Evolutionary conservation across 306 rosid genomes (phyloP).

Genomic region (Ammopiptanthus mongolicus): DNA sequence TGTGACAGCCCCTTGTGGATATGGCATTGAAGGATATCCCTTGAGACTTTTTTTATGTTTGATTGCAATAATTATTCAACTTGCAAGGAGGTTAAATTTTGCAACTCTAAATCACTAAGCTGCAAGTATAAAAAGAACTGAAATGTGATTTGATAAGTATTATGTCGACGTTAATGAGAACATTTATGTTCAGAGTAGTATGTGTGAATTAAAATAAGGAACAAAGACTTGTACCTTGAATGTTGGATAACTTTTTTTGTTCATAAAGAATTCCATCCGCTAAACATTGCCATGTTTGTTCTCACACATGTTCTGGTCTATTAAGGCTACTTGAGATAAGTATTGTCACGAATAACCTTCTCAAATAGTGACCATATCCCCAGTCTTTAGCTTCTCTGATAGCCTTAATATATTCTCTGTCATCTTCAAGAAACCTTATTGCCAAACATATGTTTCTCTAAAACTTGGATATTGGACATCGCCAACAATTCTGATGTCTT

Average conservation of each 20-base stretch:
- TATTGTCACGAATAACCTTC: not conserved
- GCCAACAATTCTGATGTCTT: not conserved
- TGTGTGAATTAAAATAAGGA: too few species aligned
- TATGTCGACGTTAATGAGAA: too few species aligned
- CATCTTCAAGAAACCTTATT: not conserved
- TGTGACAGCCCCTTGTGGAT: too few species aligned
- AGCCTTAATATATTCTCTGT: not conserved
- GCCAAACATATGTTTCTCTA: not conserved
- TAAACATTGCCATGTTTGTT: not conserved
- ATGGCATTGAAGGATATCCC: too few species aligned
- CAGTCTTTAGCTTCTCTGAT: not conserved
- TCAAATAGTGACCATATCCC: not conserved
- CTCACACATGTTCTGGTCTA: not conserved
- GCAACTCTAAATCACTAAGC: too few species aligned
- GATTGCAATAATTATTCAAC: too few species aligned
- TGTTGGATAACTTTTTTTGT: not conserved
- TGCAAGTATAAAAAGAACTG: too few species aligned
- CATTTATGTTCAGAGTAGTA: too few species aligned
- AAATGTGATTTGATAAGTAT: too few species aligned
- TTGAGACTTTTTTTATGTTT: too few species aligned
- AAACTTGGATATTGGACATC: not conserved
- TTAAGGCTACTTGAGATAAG: too few species aligned
- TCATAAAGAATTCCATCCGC: not conserved
- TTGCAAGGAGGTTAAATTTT: too few species aligned
- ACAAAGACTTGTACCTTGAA: not conserved